Base-by-base conservation (phyloP, 2,329 filamentous ascomycete species). In the Stagonosporopsis tanaceti region DNA sequence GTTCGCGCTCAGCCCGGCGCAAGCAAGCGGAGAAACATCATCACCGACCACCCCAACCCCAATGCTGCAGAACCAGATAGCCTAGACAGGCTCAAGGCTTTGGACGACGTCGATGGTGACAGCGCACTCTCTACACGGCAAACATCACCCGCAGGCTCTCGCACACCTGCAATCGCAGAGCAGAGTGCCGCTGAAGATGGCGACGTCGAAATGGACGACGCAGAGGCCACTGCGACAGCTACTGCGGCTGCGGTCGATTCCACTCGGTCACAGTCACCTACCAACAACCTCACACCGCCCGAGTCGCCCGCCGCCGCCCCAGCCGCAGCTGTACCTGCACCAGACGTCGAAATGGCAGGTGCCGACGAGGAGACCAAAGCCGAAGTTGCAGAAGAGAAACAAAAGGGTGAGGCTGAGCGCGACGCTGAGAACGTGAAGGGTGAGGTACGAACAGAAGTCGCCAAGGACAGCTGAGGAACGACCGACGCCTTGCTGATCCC, bases 1-100 rank as follows among this genome's bases (percentile, higher is more conserved):
- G 84, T 93, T 38, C 88, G 85, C 48, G 76, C 77, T 44, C 85
- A 87, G 64, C 80, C 81, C 0, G 78, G 79, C 35, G 70, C 67
- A 17, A 71, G 77, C 47, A 81, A 81, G 62, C 76, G 82, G 60
- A 79, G 84, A 46, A 85, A 88, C 57, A 85, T 88, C 57, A 87
- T 89, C 53, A 84, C 84, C 75, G 87, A 88, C 64, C 85, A 84
- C 68, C 79, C 82, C 50, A 87, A 88, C 60, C 78, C 85, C 1
- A 79, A 87, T 48, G 73, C 75, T 17, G 70, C 62, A 3, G 60
- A 66, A 2, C 71, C 72, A 15, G 73, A 76, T 15, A 69, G 59
- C 9, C 64, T 65, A 14, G 68, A 66, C 14, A 64, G 61, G 38
- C 65, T 70, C 11, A 65, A 70, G 30, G 69, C 60, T 24, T 35